A percentile compares a stretch with the other conserved stretches of the same genome.
phyloP scores from a whole-genome alignment of 2,329 filamentous ascomycete species.

The Lojkania enalia region DNA sequence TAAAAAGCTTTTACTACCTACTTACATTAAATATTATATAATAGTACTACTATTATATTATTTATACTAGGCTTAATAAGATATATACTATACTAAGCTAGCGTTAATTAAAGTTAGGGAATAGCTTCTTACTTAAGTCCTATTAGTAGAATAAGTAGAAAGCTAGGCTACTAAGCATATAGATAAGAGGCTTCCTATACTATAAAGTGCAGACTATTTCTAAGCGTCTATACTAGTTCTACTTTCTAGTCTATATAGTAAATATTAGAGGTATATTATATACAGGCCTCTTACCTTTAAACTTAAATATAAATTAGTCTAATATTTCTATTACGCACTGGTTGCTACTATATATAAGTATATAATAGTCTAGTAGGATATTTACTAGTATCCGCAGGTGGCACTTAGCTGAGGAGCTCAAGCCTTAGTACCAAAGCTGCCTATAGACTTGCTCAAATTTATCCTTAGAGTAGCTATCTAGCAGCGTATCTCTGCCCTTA shows the following conservation, averaged over 20 bases:
- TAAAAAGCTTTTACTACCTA: background rate
- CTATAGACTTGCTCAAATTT: conserved; percentile 9
- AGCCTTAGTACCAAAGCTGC: conserved; percentile 8
- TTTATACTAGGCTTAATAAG: conserved; percentile 3
- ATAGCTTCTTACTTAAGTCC: conserved; percentile 4
- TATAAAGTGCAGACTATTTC: conserved; percentile 7
- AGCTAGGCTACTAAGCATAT: conserved; percentile 8
- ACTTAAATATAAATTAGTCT: conserved; percentile 7
- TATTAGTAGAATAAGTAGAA: conserved; percentile 8
- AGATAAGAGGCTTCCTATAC: conserved; percentile 7
- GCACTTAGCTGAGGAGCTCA: background rate
- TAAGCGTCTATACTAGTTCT: conserved; percentile 8
- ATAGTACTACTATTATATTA: background rate
- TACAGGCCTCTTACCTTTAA: conserved; percentile 5
- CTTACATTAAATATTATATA: conserved; percentile 1
- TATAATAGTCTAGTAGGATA: conserved; percentile 4
- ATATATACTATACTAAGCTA: background rate
- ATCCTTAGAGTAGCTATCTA: conserved; percentile 10
- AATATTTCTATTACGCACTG: conserved; percentile 4
- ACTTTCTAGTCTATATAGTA: conserved; percentile 7
- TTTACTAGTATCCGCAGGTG: conserved; percentile 6
- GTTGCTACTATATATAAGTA: conserved; percentile 2
- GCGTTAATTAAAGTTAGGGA: conserved; percentile 4
- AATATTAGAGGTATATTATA: conserved; percentile 9
- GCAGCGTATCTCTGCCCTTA: conserved; percentile 11